Conservation (phyloP, 192 early-diverging fungal genomes). For the Backusella psychrophila region DNA sequence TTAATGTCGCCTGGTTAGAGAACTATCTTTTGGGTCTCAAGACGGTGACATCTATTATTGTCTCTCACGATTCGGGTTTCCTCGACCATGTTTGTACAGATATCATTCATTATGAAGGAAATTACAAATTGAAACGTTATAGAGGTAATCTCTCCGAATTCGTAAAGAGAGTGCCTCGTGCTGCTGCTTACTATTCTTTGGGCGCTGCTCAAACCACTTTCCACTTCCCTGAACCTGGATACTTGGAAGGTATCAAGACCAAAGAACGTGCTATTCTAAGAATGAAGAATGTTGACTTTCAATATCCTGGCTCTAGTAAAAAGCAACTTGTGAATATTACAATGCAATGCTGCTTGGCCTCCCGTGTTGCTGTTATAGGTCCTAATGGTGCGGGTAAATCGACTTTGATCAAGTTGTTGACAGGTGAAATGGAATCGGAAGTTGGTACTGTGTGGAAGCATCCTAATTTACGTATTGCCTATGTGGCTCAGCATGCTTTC, state of each 20-base stretch:
- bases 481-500: constrained; percentile 87
- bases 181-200: constrained; percentile 74
- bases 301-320: constrained; percentile 63
- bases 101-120: constrained; percentile 80
- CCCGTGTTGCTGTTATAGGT: constrained; percentile 77
- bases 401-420: constrained; percentile 69
- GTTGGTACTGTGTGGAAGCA: constrained; percentile 77
- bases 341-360: constrained; percentile 62
- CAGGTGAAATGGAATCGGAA: constrained; percentile 71
- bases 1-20: constrained; percentile 55
- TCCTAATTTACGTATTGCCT: constrained; percentile 83
- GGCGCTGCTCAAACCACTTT: constrained; percentile 62
- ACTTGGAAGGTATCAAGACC: constrained; percentile 72
- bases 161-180: constrained; percentile 71
- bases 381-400: constrained; percentile 78
- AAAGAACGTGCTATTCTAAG: constrained; percentile 76
- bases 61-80: constrained; percentile 88
- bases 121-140: constrained; percentile 72
- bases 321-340: constrained; percentile 60
- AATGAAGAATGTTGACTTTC: constrained; percentile 68
- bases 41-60: constrained; percentile 80
- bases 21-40: constrained; percentile 70
- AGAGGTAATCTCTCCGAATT: constrained; percentile 78
- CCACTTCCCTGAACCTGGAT: constrained; percentile 71
- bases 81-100: constrained; percentile 78